Evolutionary conservation across 768 basidiomycete species (phyloP), one percentile per base, ranked within the genome.

Genomic region (Suillus clintonianus): DNA sequence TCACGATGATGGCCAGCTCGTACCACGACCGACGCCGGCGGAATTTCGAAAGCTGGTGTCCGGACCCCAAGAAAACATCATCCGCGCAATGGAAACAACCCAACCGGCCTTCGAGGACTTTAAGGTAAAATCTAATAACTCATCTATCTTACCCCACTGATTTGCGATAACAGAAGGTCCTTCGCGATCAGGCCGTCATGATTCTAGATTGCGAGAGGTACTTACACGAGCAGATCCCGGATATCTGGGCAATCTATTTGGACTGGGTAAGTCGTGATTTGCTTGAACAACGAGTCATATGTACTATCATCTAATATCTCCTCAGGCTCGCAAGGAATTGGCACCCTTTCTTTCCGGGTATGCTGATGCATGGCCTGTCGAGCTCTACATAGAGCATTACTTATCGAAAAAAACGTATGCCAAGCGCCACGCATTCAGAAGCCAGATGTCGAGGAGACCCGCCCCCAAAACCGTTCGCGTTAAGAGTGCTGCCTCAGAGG

Each of bases 331-430:
- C 17, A 17, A 36, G 39, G 39, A 41, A 41, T 5, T 57, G 5
- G 56, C 37, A 4, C 27, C 37, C 10, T 17, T 58, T 8, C 14
- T 60, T 19, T 58, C 59, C 51, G 34, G 3, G 22, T 62, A 62
- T 17, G 22, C 15, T 17, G 61, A 57, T 14, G n/a, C 22, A 17
- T 62, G 61, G 61, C 61, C 61, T 0, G 61, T 62, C 0, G 61
- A 62, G 10, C 22, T 57, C 2, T 62, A 62, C 1, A 14, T 59
- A 2, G 39, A 41, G 5, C 58, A 59, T 6, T 62, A 62, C 9
- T 2, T 62, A 3, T 27, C 39, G 0, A 41, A 57, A 17, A 39
- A 39, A 39, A 41, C 56, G 0, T 57, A 57, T 19, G 3, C 24
- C 5, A 57, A 57, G 24, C 56, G 56, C 19, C 56, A 57, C 37